Evolutionary conservation across 371 early-diverging fungal species (phyloP).

Genomic region (Apophysomyces ossiformis): DNA sequence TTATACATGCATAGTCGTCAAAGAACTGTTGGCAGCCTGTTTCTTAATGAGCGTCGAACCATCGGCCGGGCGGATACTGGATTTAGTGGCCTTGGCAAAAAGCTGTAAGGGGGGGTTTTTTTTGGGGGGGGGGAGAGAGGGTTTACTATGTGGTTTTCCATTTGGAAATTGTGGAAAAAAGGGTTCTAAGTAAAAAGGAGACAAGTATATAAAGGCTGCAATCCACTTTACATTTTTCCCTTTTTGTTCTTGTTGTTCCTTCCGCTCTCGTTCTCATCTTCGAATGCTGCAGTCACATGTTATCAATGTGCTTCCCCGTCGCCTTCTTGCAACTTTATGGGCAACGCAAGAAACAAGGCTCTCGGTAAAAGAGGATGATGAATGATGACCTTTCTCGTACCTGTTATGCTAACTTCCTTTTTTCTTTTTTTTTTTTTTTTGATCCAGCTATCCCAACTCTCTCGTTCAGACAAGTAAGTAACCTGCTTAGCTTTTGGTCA

Average conservation of each 20-base stretch:
- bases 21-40: not conserved
- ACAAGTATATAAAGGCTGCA: constrained; percentile 3
- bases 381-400: not conserved
- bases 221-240: not conserved
- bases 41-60: not conserved
- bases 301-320: constrained; percentile 43
- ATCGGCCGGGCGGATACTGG: not conserved
- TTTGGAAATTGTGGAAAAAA: not conserved
- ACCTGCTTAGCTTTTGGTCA: not conserved
- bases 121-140: too few species aligned
- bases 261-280: not conserved
- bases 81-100: constrained; percentile 3
- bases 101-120: constrained; percentile 2
- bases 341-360: constrained; percentile 46
- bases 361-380: constrained; percentile 32
- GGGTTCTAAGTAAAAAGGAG: not conserved
- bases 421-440: not conserved
- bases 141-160: not conserved
- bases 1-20: constrained; percentile 2
- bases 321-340: constrained; percentile 44
- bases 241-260: not conserved
- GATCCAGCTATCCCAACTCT: not conserved
- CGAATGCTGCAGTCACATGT: constrained; percentile 48
- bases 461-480: not conserved
- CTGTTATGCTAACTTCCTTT: not conserved